Base-by-base conservation (phyloP, 495 filamentous ascomycete genomes). In the Achaetomiella virescens region DNA sequence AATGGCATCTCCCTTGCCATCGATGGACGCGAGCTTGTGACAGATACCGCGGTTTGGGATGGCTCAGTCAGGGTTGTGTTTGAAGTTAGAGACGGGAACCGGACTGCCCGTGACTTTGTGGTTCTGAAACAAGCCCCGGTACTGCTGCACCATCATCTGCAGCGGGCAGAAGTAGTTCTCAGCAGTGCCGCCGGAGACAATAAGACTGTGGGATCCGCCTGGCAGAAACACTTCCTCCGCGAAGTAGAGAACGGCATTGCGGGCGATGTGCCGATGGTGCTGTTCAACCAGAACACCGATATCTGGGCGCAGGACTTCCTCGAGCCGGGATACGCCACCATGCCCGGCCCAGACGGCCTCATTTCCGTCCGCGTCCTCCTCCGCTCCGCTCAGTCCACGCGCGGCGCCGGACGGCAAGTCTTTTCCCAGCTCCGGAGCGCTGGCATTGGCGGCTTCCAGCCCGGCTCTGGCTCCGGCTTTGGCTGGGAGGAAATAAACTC, bases 401-500 rank as follows among this genome's bases (percentile, higher is more conserved):
- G 47, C 5, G 31, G 24, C 2, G 47, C 47, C 14, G 47, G 47
- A 0, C 47, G 47, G 1, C 47, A 49, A n/a, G 33, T 49, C 11
- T 49, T 49, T 10, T 37, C 47, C 20, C 47, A 38, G 33, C 47
- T 49, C 35, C 47, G 31, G 2, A 25, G 31, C 12, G 20, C 21
- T 1, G 33, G 47, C 0, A n/a, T 38, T 2, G 47, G 47, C 11
- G 47, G 20, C 3, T 49, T 49, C 33, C 47, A 38, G 9, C 47
- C 47, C n/a, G 9, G 5, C 27, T 31, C 5, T 9, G 33, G 33
- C 2, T 49, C 47, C 33, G 31, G 47, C 20, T 49, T 49, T 38
- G 47, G 47, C 33, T 49, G 31, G 31, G 47, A 49, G 14, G 47
- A 49, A 33, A 49, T 49, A 31, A 38, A 49, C 31, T 49, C 47